Percentiles rank a stretch among this genome's conserved stretches.
Evolutionary conservation across 1,284 basidiomycete genomes (phyloP).

Genomic region (Heterobasidion irregulare): DNA sequence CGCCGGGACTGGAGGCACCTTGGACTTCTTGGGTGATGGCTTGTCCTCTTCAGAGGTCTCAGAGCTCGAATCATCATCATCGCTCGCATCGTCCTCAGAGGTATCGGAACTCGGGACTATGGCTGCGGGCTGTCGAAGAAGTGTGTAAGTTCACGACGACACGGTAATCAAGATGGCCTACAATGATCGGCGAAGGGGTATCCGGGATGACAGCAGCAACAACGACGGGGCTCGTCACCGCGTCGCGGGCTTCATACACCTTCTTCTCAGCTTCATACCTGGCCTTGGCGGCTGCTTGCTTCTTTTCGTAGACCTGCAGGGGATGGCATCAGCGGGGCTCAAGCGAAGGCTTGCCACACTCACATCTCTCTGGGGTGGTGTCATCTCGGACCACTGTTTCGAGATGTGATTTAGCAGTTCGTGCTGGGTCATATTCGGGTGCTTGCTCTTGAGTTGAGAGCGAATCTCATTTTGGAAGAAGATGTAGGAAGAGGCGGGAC

Average conservation of each 20-base stretch:
- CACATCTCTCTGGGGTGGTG: slow-evolving; percentile 68
- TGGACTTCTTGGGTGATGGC: slow-evolving; percentile 16
- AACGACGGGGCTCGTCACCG: slow-evolving; percentile 5
- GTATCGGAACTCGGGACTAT: not conserved
- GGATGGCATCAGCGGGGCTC: not conserved
- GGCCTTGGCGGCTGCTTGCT: slow-evolving; percentile 26
- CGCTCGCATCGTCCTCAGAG: not conserved
- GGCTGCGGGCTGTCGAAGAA: not conserved
- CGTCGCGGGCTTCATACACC: slow-evolving; percentile 18
- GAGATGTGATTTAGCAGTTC: slow-evolving; percentile 72
- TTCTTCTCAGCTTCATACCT: slow-evolving; percentile 24
- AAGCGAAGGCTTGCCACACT: slow-evolving; percentile 13
- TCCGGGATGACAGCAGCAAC: slow-evolving; percentile 5
- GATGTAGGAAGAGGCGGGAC: slow-evolving; percentile 91
- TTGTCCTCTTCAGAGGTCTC: not conserved
- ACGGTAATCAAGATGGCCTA: not conserved
- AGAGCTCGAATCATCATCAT: not conserved
- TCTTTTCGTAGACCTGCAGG: slow-evolving; percentile 26
- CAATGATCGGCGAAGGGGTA: slow-evolving; percentile 12
- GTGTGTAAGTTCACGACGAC: not conserved
- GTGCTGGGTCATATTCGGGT: slow-evolving; percentile 61
- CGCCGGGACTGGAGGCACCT: slow-evolving; percentile 13
- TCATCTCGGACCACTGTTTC: slow-evolving; percentile 67
- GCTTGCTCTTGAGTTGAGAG: slow-evolving; percentile 54
- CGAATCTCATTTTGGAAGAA: slow-evolving; percentile 93